Evolutionary conservation across 1,284 basidiomycete genomes (phyloP).

Genomic region (Pseudozyma pruni): DNA sequence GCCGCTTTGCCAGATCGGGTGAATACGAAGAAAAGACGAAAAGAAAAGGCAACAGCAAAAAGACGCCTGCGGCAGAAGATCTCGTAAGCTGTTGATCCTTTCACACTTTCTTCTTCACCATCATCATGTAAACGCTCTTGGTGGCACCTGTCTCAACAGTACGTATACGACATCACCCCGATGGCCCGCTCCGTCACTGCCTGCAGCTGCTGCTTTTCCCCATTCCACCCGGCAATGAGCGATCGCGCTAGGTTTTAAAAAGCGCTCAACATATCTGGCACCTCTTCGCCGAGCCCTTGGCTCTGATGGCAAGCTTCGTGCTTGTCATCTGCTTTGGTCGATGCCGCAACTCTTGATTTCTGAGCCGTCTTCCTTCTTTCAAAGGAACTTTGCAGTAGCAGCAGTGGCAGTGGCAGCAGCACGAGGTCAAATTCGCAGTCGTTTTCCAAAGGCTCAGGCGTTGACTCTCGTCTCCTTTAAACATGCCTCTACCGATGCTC

Average conservation of each 20-base stretch:
- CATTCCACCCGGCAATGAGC: conserved; percentile 45
- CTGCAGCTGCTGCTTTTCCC: background rate
- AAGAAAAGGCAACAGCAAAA: background rate
- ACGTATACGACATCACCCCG: conserved; percentile 16
- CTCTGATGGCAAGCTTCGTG: conserved; percentile 8
- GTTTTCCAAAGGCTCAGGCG: background rate
- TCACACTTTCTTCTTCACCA: conserved; percentile 2
- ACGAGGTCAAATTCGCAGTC: background rate
- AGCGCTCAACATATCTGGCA: conserved; percentile 55
- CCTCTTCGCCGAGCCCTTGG: conserved; percentile 57
- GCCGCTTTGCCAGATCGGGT: background rate
- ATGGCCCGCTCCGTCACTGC: no score
- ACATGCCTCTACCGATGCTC: no score
- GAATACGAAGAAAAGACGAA: background rate
- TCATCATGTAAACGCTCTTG: conserved; percentile 17
- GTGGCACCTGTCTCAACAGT: conserved; percentile 6
- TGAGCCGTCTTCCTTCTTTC: conserved; percentile 38
- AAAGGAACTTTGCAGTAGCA: background rate
- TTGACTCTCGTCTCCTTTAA: conserved; percentile 2
- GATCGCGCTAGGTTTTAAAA: conserved; percentile 57
- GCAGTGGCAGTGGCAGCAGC: conserved; percentile 3
- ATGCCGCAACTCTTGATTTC: conserved; percentile 51
- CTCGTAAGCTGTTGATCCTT: conserved; percentile 21
- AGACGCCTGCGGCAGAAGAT: conserved; percentile 12
- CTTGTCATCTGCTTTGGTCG: conserved; percentile 38